These are phyloP conservation scores for Podila verticillata DNA, from an alignment of 192 early-diverging fungal genomes.

Conservation along the genomic window DNA sequence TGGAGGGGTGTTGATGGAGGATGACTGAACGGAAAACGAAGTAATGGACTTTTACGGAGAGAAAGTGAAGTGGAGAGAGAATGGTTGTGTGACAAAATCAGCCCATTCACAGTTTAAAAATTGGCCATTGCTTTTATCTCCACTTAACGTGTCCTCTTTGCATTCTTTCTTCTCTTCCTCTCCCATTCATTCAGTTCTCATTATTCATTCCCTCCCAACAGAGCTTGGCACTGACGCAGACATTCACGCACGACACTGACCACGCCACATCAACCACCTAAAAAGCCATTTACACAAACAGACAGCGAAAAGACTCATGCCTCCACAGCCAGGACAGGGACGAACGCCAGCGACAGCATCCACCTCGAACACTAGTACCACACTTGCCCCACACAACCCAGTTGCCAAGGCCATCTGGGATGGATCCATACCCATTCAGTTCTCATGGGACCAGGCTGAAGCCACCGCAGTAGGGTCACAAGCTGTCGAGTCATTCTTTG, in stretches of 20 bases:
- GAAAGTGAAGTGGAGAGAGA: not conserved
- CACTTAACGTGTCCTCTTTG: not conserved
- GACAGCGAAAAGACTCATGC: slow-evolving; percentile 23
- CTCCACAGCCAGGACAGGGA: slow-evolving; percentile 41
- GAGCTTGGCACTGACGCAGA: not conserved
- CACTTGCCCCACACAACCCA: slow-evolving; percentile 52
- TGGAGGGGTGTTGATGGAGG: not conserved
- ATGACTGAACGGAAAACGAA: not conserved
- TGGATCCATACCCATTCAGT: slow-evolving; percentile 57
- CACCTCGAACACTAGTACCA: slow-evolving; percentile 16
- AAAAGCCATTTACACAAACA: not conserved
- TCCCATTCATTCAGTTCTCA: not conserved
- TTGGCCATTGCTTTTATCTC: not conserved
- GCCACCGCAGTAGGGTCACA: slow-evolving; percentile 46
- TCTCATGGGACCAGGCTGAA: slow-evolving; percentile 50
- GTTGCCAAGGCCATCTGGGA: slow-evolving; percentile 59
- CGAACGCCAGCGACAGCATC: slow-evolving; percentile 36
- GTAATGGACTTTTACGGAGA: not conserved
- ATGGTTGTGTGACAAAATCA: not conserved
- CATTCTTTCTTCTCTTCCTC: slow-evolving; percentile 1
- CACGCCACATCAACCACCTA: not conserved
- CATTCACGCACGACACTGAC: not conserved
- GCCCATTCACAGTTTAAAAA: not conserved
- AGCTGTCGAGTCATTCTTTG: slow-evolving; percentile 48
- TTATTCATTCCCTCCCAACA: not conserved